Evolutionary conservation across 306 rosid genomes (phyloP), one percentile per base, ranked within the genome.

Genomic region (Gleditsia sinensis): DNA sequence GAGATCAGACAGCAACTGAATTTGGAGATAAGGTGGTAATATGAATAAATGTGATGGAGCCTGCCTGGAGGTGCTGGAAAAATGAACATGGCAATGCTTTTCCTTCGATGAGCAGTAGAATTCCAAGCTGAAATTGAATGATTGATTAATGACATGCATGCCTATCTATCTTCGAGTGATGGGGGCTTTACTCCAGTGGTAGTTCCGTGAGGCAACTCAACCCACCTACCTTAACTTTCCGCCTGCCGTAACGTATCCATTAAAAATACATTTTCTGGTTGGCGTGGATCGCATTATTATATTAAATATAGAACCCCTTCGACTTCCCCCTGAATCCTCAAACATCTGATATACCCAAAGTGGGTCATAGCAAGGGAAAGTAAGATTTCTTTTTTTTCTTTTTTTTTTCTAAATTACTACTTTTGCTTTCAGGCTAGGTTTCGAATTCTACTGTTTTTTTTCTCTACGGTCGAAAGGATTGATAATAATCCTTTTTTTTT

Each of bases 191-290:
- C 21, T 4, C 70, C 34, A 21, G 56, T 40, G 28, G 12, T 42
- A 57, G 62, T 74, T 74, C 40, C 51, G 62, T 74, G 62, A 23
- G 46, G 45, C 65, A 54, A 30, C 68, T 32, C 46, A 43, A 24
- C 28, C n/a, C n/a, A n/a, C n/a, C n/a, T n/a, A n/a, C n/a, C 32
- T 57, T 34, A n/a, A 19, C 48, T 62, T 57, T 27, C 61, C 32
- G 8, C 33, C 17, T 9, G n/a, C 42, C 27, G 45, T 17, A 55
- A 34, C 32, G 51, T 20, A 32, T 11, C 21, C 19, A 62, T n/a
- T n/a, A 61, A 13, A 57, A 40, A 54, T 21, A 74, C n/a, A 33
- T 12, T 21, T 63, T 50, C 54, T 7, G 11, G 25, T 46, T 8
- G 30, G 49, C 68, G 50, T 62, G 68, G 68, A 62, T 62, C 68